Evolutionary conservation across 2,329 filamentous ascomycete species (phyloP), one percentile per base, ranked within the genome.

Genomic region (Neonectria sp.): DNA sequence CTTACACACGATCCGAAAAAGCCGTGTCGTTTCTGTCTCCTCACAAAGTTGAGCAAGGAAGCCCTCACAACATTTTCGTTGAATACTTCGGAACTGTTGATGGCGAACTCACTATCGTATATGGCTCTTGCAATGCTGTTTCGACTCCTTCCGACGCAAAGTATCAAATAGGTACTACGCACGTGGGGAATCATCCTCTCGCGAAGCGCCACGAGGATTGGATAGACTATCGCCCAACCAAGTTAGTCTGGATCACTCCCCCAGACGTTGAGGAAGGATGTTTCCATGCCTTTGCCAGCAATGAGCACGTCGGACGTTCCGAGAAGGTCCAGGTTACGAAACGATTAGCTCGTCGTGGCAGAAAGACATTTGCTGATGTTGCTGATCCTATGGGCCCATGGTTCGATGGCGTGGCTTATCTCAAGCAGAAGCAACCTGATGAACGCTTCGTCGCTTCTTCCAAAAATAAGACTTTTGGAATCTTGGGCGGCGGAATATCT

Each of bases 401-500:
- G 75, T 77, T 77, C 12, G 66, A 76, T 6, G 75, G 75, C 1
- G 73, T 77, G 9, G 60, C 68, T 0, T 76, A 76, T 33, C 65
- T 76, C 8, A 68, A 76, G 15, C 67, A 75, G 21, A 76, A 75
- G 46, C 71, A 77, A 4, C 70, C 73, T 0, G 70, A 71, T 25
- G 68, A 74, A 3, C 21, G 59, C 0, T 73, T 76, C n/a, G 73
- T 76, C 7, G 43, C 69, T 2, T 62, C 73, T 0, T 64, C 69
- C 9, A 77, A 76, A 52, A 71, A 71, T 13, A 76, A 76, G 63
- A 55, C 60, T 0, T 71, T 73, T 35, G 71, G 64, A 11, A 83
- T 83, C 13, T 21, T 84, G 2, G 82, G 82, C 0, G 82, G 78
- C 5, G 82, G 82, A 5, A 81, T 85, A 64, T 76, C 78, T 25